Conservation (phyloP, 2,329 filamentous ascomycete genomes). For the Talaromyces sp. region DNA sequence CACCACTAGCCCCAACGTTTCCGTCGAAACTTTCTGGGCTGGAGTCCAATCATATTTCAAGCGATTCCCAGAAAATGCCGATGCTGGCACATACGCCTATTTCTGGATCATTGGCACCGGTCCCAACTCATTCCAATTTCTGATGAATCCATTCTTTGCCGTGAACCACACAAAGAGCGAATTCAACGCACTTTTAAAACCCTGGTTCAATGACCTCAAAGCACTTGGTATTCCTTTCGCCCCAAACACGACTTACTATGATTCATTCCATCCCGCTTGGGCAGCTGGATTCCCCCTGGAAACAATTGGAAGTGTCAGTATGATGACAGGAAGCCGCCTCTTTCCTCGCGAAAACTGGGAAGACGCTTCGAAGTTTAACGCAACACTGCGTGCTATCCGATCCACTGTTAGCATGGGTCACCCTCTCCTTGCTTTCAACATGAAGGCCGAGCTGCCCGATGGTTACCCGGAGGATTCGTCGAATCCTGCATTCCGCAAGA, state of each 20-base stretch:
- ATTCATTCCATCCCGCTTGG: constrained; percentile 34
- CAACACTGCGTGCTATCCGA: constrained; percentile 30
- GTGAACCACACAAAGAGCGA: constrained; percentile 31
- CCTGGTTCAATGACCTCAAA: constrained; percentile 30
- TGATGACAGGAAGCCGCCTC: constrained; percentile 36
- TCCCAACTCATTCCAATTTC: constrained; percentile 31
- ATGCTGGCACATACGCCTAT: constrained; percentile 37
- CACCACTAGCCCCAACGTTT: constrained; percentile 24
- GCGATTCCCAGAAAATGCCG: constrained; percentile 27
- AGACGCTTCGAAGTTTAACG: constrained; percentile 26
- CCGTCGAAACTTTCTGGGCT: constrained; percentile 31
- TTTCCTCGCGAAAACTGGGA: constrained; percentile 40
- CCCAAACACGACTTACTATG: constrained; percentile 30
- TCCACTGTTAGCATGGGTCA: constrained; percentile 29
- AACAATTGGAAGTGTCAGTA: constrained; percentile 20
- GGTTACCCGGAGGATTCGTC: constrained; percentile 21
- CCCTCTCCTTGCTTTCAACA: constrained; percentile 36
- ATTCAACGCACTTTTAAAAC: constrained; percentile 29
- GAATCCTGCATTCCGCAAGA: constrained; percentile 30
- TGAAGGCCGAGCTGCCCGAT: constrained; percentile 30
- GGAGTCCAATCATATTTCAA: constrained; percentile 32
- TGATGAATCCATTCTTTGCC: constrained; percentile 34
- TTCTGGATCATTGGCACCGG: constrained; percentile 32
- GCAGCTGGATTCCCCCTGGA: constrained; percentile 31
- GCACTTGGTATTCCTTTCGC: constrained; percentile 27